Evolutionary conservation across 768 basidiomycete genomes (phyloP).

Genomic region (Mycena amicta): DNA sequence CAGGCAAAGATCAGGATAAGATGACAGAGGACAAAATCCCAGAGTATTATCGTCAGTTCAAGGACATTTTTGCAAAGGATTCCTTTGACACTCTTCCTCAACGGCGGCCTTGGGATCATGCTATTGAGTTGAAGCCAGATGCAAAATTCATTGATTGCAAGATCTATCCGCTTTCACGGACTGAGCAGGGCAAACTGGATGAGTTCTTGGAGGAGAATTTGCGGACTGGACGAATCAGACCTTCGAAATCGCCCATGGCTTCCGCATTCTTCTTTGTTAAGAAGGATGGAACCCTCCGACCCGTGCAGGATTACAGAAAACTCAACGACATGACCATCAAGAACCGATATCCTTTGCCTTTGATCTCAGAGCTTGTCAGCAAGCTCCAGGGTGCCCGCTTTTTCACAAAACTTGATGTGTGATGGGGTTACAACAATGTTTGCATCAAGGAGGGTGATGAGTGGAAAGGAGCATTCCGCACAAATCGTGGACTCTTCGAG

Average conservation of each 20-base stretch:
- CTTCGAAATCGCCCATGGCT: conserved; percentile 27
- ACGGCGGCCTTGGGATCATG: conserved; percentile 35
- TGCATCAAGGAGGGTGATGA: conserved; percentile 45
- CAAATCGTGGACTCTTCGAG: conserved; percentile 32
- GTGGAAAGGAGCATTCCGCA: conserved; percentile 45
- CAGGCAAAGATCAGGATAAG: neutral
- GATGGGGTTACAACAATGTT: conserved; percentile 44
- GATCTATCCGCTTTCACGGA: conserved; percentile 36
- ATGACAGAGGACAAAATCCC: conserved; percentile 1
- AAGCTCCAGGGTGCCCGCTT: conserved; percentile 24
- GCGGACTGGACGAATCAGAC: conserved; percentile 25
- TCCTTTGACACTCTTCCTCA: conserved; percentile 30
- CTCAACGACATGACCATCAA: conserved; percentile 35
- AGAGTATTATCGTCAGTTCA: conserved; percentile 8
- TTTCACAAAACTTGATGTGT: conserved; percentile 43
- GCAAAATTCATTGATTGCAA: conserved; percentile 31
- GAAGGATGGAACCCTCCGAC: conserved; percentile 7
- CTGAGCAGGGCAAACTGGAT: conserved; percentile 33
- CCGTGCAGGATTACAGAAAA: conserved; percentile 28
- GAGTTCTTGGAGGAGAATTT: conserved; percentile 33
- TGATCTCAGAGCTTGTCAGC: conserved; percentile 33
- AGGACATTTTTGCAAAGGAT: conserved; percentile 19
- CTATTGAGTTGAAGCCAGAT: conserved; percentile 36
- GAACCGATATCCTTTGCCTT: conserved; percentile 36
- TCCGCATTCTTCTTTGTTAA: conserved; percentile 28